Evolutionary conservation across 306 rosid species (phyloP), one percentile per base, ranked within the genome.

Genomic region (Citrullus amarus): DNA sequence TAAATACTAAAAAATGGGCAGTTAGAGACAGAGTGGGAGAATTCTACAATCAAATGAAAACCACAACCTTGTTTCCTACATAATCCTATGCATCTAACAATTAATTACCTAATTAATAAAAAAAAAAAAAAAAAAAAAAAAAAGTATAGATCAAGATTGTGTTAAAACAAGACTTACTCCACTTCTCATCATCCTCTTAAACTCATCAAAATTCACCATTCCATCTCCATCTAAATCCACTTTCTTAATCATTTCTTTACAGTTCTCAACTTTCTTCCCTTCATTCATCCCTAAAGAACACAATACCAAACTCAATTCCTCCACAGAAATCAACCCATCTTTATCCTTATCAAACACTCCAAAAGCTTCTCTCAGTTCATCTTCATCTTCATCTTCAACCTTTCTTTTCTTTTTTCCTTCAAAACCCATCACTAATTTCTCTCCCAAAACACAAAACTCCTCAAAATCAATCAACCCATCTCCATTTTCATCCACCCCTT

Each of bases 141-240:
- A 11, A 48, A 11, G 53, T 48, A 48, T 48, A 48, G 53, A 48
- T 11, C 14, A 14, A 39, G 75, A 68, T 41, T n/a, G 6, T 39
- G 83, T 58, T 8, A 84, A 56, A 22, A 80, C 44, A 80, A 86
- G 84, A 3, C 34, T 75, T 72, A 85, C 86, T 54, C 89, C 86
- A 28, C 60, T 83, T 38, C 80, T 89, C 98, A 92, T 92, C 97
- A 91, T 93, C 80, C 2, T 85, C 93, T 91, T 93, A 70, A 93
- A 93, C 89, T 93, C 98, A 0, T 86, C 74, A 62, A 91, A 93
- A 83, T 93, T 89, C 4, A 93, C 97, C 97, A 83, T 90, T 1
- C 98, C 98, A 89, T 93, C 98, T 2, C 98, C 98, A 91, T 93
- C 98, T 83, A 70, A 76, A 53, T 91, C 98, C 76, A 93, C 96